These are phyloP conservation scores for Trifolium fragiferum DNA, from an alignment of 306 rosid species.

Conservation along the genomic window DNA sequence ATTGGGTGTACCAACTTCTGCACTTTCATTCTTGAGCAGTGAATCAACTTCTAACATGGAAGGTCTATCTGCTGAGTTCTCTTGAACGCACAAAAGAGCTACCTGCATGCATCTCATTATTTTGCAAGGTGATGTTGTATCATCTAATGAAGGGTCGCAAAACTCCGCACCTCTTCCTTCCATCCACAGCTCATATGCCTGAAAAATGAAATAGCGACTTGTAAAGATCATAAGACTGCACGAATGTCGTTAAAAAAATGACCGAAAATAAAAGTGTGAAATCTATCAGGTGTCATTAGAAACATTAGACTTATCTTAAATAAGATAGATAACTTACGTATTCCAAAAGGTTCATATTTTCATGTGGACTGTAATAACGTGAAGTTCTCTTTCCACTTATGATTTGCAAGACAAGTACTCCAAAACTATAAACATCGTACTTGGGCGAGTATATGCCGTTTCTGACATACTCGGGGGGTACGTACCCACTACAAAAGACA, in stretches of 20 bases:
- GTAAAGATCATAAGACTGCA: neutral
- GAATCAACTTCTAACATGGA: slow-evolving; percentile 66
- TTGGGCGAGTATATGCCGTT: slow-evolving; percentile 59
- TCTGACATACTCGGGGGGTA: slow-evolving; percentile 66
- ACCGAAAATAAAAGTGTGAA: neutral
- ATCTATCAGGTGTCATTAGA: neutral
- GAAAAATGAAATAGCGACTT: neutral
- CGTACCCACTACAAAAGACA: slow-evolving; percentile 57
- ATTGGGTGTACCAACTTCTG: slow-evolving; percentile 46
- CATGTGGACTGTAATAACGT: slow-evolving; percentile 49
- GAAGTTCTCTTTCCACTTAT: slow-evolving; percentile 62
- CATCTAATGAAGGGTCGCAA: slow-evolving; percentile 59
- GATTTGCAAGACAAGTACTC: slow-evolving; percentile 66
- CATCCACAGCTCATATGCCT: slow-evolving; percentile 68
- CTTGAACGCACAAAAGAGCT: slow-evolving; percentile 70
- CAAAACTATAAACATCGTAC: slow-evolving; percentile 51
- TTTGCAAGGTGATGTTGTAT: slow-evolving; percentile 51
- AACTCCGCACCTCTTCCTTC: slow-evolving; percentile 55
- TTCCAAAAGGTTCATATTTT: slow-evolving; percentile 44
- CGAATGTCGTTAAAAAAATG: neutral
- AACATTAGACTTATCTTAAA: neutral
- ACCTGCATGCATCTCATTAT: slow-evolving; percentile 68
- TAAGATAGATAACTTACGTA: slow-evolving; percentile 40
- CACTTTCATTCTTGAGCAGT: slow-evolving; percentile 53
- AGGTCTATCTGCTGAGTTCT: slow-evolving; percentile 61